Evolutionary conservation across 1,139 yeast genomes (phyloP), one percentile per base, ranked within the genome.

Genomic region (Nakaseomyces nivariensis): DNA sequence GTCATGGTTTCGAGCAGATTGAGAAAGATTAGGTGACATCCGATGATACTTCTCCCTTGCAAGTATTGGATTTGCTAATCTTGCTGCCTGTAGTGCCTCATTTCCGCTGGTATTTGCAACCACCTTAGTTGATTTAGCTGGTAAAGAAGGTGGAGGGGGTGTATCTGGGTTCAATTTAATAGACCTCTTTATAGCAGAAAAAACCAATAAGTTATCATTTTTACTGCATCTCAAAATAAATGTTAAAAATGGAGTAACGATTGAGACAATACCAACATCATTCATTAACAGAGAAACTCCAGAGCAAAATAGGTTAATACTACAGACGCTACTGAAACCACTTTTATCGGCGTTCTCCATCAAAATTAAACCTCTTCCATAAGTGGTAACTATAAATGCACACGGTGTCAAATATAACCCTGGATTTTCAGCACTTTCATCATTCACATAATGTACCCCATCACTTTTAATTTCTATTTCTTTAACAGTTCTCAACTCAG

Each of bases 51-150:
- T 46, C 17, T 43, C 52, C 32, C 48, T 46, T 7, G 49, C 51
- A 34, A 52, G 34, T 31, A 32, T 48, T 7, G 57, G 58, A 22
- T 56, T 54, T 11, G 57, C 60, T 9, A 56, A 46, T 29, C 54
- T 49, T 7, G 61, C 60, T 8, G 61, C 61, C 43, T 49, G 51
- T 34, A 56, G 49, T 2, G 61, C 61, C 32, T 54, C 50, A 8
- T 60, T 8, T 5, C 24, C 33, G 13, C n/a, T 29, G 4, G 44
- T 17, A 11, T 4, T 41, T 5, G 24, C 25, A 41, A 13, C 34
- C 8, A 13, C 5, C n/a, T 48, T 36, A 8, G 50, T 40, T 8
- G 56, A 41, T 5, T 51, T 42, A 13, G 50, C 29, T 5, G 52
- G 38, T 27, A 56, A 24, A 40, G 48, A 22, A 31, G 52, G 36